Evolutionary conservation across 305 asterid species (phyloP).

Genomic region (Fraxinus velutina): DNA sequence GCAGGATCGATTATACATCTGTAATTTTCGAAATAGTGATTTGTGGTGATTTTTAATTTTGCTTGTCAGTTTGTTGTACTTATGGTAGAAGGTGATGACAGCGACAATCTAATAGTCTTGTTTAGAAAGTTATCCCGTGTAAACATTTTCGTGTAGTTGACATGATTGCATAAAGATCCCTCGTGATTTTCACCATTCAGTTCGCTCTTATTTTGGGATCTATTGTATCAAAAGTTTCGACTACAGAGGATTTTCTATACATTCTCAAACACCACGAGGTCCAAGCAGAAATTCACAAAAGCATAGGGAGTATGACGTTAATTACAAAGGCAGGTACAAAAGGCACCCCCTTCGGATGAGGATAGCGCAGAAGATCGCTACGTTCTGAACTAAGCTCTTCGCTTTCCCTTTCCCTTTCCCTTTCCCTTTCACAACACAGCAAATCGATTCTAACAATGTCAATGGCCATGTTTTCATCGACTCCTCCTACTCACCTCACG

Average conservation of each 20-base stretch:
- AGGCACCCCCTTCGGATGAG: slow-evolving; percentile 35
- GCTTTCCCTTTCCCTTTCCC: not conserved
- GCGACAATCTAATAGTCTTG: too few species aligned
- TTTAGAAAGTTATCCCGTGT: not conserved
- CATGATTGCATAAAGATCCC: not conserved
- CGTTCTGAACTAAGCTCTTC: slow-evolving; percentile 8
- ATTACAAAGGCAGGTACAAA: not conserved
- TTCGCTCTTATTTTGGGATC: not conserved
- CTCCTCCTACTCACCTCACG: slow-evolving; percentile 48
- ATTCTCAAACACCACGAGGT: not conserved
- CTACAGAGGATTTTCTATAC: not conserved
- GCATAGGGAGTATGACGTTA: not conserved
- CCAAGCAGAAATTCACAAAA: not conserved
- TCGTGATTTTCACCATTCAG: too few species aligned
- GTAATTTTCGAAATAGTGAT: not conserved
- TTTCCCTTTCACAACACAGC: slow-evolving; percentile 1
- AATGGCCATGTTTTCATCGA: slow-evolving; percentile 59
- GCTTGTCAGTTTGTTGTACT: not conserved
- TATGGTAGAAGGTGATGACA: not conserved
- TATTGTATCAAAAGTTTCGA: not conserved
- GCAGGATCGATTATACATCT: not conserved
- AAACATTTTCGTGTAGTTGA: not conserved
- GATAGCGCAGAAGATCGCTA: slow-evolving; percentile 27
- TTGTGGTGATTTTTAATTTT: too few species aligned
- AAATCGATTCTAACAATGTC: slow-evolving; percentile 31